Evolutionary conservation across 768 basidiomycete species (phyloP), one percentile per base, ranked within the genome.

Genomic region (Russula olivacea): DNA sequence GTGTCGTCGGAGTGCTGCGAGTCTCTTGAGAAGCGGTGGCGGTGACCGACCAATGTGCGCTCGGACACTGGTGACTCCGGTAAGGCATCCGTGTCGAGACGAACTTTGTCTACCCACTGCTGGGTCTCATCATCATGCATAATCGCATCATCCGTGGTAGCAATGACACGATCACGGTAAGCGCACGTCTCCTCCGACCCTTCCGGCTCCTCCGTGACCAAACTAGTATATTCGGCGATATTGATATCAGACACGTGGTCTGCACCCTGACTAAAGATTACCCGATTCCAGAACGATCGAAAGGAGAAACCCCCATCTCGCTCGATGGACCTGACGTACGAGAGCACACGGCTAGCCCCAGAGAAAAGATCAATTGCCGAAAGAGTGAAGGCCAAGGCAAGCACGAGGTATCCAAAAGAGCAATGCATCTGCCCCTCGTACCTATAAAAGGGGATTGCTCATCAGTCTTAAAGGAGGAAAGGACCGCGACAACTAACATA

Each of bases 341-440:
- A 34, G 65, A 82, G 68, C 41, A 84, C 69, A 25, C 89, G 86
- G n/a, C 73, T 69, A 59, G 83, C 65, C 10, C 80, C 73, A 3
- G 78, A 73, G 53, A 81, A 63, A 32, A 87, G 75, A 70, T 95
- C 91, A 63, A 82, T 67, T 4, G 73, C 69, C 40, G 83, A 80
- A 32, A 87, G 72, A 2, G 68, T 69, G 28, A 80, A 58, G 9
- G 81, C 77, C 34, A 82, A 67, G 25, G 80, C 62, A 40, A 88
- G 69, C 49, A 82, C 73, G 41, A 80, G 50, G 68, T 81, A 92
- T 52, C 91, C 89, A 59, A 88, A 82, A 9, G 76, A 70, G 3
- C 81, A 77, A 71, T 96, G 93, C 11, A 77, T 71, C 67, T 68
- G 68, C 70, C 81, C 84, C 75, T 86, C 75, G 69, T 91, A 91